phyloP scores from a whole-genome alignment of 179 eudicot species.

The Camellia oleifera region DNA sequence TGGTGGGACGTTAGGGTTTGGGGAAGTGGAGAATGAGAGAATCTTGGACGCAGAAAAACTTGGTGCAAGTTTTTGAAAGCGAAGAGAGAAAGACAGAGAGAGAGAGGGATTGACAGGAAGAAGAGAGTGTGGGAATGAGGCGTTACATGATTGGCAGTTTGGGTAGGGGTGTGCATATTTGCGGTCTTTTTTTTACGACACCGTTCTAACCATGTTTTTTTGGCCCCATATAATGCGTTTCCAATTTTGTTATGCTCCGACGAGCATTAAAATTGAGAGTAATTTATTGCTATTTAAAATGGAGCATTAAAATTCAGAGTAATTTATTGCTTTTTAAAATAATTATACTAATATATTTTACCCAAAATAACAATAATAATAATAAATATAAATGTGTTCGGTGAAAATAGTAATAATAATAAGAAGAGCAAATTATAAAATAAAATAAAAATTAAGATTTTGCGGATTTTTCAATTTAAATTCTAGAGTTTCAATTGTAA shows the following conservation, averaged over 20 bases:
- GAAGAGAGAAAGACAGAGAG: neutral
- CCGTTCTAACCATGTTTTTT: neutral
- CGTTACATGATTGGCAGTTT: slow-evolving; percentile 11
- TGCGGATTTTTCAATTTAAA: no score
- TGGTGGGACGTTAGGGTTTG: slow-evolving; percentile 3
- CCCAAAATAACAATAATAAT: no score
- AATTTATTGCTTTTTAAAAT: no score
- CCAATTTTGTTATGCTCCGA: neutral
- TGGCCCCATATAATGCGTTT: neutral
- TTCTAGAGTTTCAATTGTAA: no score
- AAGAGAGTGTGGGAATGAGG: neutral
- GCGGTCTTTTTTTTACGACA: no score
- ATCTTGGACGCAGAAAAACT: neutral
- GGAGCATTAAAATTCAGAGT: neutral
- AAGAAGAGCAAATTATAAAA: no score
- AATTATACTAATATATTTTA: no score
- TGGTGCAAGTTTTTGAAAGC: slow-evolving; percentile 21
- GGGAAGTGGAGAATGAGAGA: neutral
- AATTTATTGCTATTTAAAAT: no score
- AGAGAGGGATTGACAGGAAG: no score
- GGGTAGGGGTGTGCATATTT: neutral
- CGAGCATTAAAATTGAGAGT: neutral
- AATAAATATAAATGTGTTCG: no score
- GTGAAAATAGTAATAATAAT: no score
- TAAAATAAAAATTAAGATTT: no score